Evolutionary conservation across 305 asterid genomes (phyloP), one percentile per base, ranked within the genome.

Genomic region (Caryopteris hybrid): DNA sequence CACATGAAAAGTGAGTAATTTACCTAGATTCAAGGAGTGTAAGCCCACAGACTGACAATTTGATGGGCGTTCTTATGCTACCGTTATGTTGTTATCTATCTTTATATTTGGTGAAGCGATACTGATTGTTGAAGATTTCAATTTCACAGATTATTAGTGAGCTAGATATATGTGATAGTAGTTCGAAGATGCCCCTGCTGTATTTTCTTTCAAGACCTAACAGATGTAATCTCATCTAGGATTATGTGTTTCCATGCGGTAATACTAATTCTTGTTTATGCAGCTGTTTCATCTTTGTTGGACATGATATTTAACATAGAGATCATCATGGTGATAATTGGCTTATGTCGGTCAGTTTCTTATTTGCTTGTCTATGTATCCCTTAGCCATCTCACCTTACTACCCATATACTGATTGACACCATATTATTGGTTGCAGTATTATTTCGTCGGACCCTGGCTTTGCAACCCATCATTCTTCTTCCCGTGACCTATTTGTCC

Each of bases 361-460:
- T 63, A 33, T 61, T 13, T 42, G 11, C 4, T 14, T 45, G 62
- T 57, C 31, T 46, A 8, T 12, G 1, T n/a, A 20, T 60, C 8
- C 18, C 39, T 12, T 34, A 12, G 47, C 52, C 51, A 50, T 43
- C 39, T 21, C 23, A 34, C 45, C 51, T 22, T 33, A 51, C 53
- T 45, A 23, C 46, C 45, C 20, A 22, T 69, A 29, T 67, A 54
- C 55, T 71, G 51, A 76, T 52, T 23, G 41, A n/a, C n/a, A n/a
- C n/a, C 61, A 66, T 46, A 14, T 22, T 29, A 4, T 75, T 79
- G 72, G 61, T 66, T 80, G 75, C 81, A 84, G 90, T 65, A 68
- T 80, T 72, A 62, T 79, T 71, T 74, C 66, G 21, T 38, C 55
- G 20, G 90, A 84, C 79, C 90, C 90, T 36, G 87, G 85, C 20